A percentile compares a stretch with the other conserved stretches of the same genome.
Evolutionary conservation across 345 rosid species (phyloP).

Genomic region (Psidium friedrichsthalianum): DNA sequence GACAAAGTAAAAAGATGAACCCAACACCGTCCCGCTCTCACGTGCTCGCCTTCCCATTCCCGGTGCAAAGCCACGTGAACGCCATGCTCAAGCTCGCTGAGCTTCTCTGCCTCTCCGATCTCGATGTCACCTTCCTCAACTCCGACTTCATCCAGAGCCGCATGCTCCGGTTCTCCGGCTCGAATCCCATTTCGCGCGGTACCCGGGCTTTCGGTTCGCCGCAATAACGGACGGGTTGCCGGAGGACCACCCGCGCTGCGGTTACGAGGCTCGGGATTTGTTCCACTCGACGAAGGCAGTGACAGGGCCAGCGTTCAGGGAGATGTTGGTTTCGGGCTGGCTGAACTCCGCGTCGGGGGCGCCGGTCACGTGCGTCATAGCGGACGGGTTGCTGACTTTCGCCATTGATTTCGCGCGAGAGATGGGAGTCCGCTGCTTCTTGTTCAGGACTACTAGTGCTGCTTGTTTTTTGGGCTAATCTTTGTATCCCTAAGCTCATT

Average conservation of each 20-base stretch:
- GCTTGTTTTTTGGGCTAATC: conserved; percentile 16
- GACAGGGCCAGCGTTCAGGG: not conserved
- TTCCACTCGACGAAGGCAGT: not conserved
- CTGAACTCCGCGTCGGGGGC: not conserved
- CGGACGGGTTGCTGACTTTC: conserved; percentile 18
- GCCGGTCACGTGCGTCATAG: conserved; percentile 17
- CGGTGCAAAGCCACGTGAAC: conserved; percentile 52
- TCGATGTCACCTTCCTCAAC: conserved; percentile 47
- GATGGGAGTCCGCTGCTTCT: conserved; percentile 14
- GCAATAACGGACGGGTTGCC: conserved; percentile 20
- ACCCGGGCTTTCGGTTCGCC: conserved; percentile 16
- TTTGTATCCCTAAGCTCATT: conserved; percentile 12
- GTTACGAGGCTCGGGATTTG: not conserved
- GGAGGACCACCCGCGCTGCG: conserved; percentile 7
- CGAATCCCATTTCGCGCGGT: conserved; percentile 6
- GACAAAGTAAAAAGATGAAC: not conserved
- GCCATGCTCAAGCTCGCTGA: conserved; percentile 58
- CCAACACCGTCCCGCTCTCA: conserved; percentile 5
- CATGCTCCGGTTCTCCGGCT: conserved; percentile 13
- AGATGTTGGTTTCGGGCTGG: not conserved
- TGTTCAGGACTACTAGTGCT: conserved; percentile 21
- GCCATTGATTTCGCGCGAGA: conserved; percentile 15
- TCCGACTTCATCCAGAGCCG: conserved; percentile 23
- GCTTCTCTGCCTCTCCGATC: conserved; percentile 25
- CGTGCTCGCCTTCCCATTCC: conserved; percentile 46